Evolutionary conservation across 169 alveolate genomes (phyloP).

Genomic region (Hepatocystis sp.): DNA sequence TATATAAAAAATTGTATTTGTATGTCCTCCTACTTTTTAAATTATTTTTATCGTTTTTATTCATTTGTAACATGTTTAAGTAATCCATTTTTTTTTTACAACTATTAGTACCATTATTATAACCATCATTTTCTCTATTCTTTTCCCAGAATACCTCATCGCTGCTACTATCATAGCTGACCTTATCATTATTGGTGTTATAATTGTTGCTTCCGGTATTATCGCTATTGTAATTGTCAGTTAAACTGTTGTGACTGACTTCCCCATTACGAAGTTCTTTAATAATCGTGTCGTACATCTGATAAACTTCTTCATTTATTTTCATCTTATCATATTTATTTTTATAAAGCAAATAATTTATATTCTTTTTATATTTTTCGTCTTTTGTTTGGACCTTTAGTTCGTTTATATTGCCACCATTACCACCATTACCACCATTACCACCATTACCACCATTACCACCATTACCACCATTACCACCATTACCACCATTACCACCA

Average conservation of each 20-base stretch:
- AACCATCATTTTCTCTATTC: background rate
- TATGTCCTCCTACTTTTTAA: too few relatives aligned
- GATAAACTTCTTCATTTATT: background rate
- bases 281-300: constrained; percentile 27
- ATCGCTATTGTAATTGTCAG: background rate
- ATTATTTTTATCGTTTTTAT: too few relatives aligned
- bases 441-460: background rate
- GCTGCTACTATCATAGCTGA: background rate
- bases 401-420: background rate
- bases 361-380: constrained; percentile 8
- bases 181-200: background rate
- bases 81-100: too few relatives aligned
- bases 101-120: too few relatives aligned
- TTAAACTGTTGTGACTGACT: too few relatives aligned
- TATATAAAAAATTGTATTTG: constrained; percentile 52
- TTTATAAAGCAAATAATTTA: constrained; percentile 38
- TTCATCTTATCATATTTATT: background rate
- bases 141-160: background rate
- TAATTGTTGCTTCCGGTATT: background rate
- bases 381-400: background rate
- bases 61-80: too few relatives aligned
- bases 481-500: background rate
- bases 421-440: background rate
- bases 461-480: background rate
- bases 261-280: constrained; percentile 13